phyloP scores from a whole-genome alignment of 768 basidiomycete species.

The Imleria badia region DNA sequence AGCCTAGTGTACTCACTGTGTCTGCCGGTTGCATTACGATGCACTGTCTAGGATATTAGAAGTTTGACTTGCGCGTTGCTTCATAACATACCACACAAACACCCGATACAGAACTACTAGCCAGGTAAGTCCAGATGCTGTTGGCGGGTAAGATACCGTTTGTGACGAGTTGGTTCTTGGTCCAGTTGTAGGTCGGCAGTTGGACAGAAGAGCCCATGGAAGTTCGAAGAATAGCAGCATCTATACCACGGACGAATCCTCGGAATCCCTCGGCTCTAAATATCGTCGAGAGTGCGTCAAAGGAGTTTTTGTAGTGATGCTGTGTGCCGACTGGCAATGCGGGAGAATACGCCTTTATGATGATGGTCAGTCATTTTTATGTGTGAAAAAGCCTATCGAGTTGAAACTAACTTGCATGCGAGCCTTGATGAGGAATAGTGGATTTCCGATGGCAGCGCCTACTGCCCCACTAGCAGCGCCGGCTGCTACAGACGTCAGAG shows the following conservation, averaged over 20 bases:
- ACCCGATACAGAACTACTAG: constrained; percentile 87
- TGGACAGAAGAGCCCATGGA: constrained; percentile 96
- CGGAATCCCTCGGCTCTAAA: constrained; percentile 72
- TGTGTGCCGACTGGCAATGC: constrained; percentile 93
- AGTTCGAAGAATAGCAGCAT: constrained; percentile 90
- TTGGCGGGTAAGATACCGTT: constrained; percentile 69
- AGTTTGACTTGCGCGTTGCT: not conserved
- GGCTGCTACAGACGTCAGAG: constrained; percentile 76
- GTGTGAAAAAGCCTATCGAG: not conserved
- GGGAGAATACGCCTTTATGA: constrained; percentile 83
- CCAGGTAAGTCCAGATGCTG: constrained; percentile 84
- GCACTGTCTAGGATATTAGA: constrained; percentile 46
- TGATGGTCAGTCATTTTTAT: not conserved
- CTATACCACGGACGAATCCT: constrained; percentile 87
- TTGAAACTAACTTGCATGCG: constrained; percentile 77
- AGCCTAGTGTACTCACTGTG: constrained; percentile 52
- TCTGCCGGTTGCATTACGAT: constrained; percentile 95
- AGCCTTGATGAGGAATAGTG: constrained; percentile 93
- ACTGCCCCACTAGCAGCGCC: constrained; percentile 90
- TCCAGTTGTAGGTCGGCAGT: constrained; percentile 93
- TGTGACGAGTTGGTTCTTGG: constrained; percentile 75
- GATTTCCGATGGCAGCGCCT: constrained; percentile 84
- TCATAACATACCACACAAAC: constrained; percentile 75
- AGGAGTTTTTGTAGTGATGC: constrained; percentile 84
- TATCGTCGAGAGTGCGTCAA: constrained; percentile 80